Evolutionary conservation across 208 protist genomes (phyloP).

Genomic region (Vickermania ingenoplastis): DNA sequence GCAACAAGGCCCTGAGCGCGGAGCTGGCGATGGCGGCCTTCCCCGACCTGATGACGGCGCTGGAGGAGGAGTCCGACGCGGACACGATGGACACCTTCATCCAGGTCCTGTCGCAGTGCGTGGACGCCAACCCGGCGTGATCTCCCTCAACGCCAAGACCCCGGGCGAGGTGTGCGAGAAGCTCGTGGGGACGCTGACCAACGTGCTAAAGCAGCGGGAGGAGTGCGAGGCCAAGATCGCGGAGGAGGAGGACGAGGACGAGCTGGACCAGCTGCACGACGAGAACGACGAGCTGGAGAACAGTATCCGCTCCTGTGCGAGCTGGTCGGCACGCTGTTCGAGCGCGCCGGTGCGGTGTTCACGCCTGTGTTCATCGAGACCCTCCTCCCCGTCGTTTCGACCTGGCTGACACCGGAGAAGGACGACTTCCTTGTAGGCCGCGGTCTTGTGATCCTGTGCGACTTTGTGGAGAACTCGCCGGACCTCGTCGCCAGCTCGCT

Average conservation of each 20-base stretch:
- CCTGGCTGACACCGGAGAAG: constrained; percentile 38
- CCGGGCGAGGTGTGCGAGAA: constrained; percentile 69
- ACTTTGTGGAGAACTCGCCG: constrained; percentile 65
- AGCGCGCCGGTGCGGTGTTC: constrained; percentile 51
- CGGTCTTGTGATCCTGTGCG: constrained; percentile 47
- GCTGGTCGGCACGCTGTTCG: constrained; percentile 60
- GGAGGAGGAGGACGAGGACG: constrained; percentile 78
- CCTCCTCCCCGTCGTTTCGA: constrained; percentile 57
- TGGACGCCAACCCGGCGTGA: constrained; percentile 42
- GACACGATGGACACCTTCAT: constrained; percentile 55
- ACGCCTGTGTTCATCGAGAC: constrained; percentile 42
- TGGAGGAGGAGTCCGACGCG: constrained; percentile 53
- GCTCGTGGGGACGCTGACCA: constrained; percentile 45
- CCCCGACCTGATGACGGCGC: constrained; percentile 37
- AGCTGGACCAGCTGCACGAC: constrained; percentile 60
- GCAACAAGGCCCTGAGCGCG: constrained; percentile 20
- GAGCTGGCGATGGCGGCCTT: constrained; percentile 40
- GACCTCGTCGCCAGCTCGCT: constrained; percentile 38
- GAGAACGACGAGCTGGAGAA: constrained; percentile 65
- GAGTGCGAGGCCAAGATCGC: constrained; percentile 39
- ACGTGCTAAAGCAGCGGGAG: constrained; percentile 34
- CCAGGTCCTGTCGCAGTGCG: constrained; percentile 45
- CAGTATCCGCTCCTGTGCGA: constrained; percentile 48
- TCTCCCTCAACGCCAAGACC: constrained; percentile 33
- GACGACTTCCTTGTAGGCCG: constrained; percentile 61